Conservation (phyloP, 1,284 basidiomycete species). For the Volvariella volvacea region DNA sequence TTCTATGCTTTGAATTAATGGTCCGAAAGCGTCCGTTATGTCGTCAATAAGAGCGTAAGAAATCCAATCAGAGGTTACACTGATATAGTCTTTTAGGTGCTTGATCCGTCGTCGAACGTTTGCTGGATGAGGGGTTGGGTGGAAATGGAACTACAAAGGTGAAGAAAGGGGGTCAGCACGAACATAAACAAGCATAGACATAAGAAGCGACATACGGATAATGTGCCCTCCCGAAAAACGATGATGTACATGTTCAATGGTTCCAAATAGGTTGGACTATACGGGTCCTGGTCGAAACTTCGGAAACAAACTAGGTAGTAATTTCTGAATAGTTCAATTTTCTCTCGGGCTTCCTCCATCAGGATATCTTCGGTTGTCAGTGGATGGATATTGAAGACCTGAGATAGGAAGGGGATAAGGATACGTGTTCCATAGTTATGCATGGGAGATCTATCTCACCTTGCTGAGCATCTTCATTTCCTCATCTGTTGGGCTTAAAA, state of each 20-base stretch:
- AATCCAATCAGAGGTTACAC: constrained; percentile 99
- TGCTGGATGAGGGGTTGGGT: constrained; percentile 94
- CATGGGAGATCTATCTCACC: constrained; percentile 33
- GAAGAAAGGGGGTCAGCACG: neutral
- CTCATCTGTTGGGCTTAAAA: constrained; percentile 91
- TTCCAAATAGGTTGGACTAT: constrained; percentile 96
- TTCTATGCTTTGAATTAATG: constrained; percentile 97
- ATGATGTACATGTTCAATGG: constrained; percentile 99
- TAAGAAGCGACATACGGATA: constrained; percentile 57
- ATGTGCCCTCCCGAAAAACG: constrained; percentile 96
- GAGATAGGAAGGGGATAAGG: constrained; percentile 6
- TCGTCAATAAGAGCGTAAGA: constrained; percentile 99
- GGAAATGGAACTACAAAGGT: constrained; percentile 83
- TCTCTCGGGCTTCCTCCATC: constrained; percentile 99
- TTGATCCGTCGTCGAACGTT: constrained; percentile 98
- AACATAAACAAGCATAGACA: neutral
- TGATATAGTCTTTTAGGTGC: constrained; percentile 99
- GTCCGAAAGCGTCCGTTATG: constrained; percentile 99
- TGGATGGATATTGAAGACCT: constrained; percentile 97
- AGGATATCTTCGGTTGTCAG: constrained; percentile 99
- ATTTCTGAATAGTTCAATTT: constrained; percentile 98
- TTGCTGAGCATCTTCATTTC: constrained; percentile 98
- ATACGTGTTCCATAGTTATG: neutral
- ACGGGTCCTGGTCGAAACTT: constrained; percentile 97
- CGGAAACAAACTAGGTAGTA: constrained; percentile 99